Base-by-base conservation (phyloP, 805 yeast species). In the Saccharomycopsis selenospora region DNA sequence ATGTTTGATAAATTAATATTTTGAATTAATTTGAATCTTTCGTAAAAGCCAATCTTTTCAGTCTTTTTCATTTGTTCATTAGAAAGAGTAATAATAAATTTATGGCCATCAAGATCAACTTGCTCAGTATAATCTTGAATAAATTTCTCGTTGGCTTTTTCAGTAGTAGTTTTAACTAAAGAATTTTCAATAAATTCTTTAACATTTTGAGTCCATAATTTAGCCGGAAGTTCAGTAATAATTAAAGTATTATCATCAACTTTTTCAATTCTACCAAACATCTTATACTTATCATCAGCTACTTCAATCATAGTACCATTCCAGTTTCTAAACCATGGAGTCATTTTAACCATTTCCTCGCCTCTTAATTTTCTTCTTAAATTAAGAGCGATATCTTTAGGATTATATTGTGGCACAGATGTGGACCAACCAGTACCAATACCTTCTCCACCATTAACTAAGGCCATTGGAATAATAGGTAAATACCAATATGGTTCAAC, bases 381-480 rank as follows among this genome's bases (percentile, higher is more conserved):
- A 58, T 93, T 93, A 2, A 66, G 68, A 23, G 88, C 88, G 52
- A 93, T 71, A 61, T 91, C 98, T 11, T 64, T 58, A 0, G 99
- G 99, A 62, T 93, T 89, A 67, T 77, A 91, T 36, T 86, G 80
- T 1, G 99, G 99, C 54, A 93, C 83, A 53, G 78, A 80, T 1
- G 98, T 89, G 55, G 96, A 86, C 97, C 98, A 93, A 56, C 99
- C 99, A 42, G 99, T 90, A 54, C 99, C 99, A 64, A 93, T 93
- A 69, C 99, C 99, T 66, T 93, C 99, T 6, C 91, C 75, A 50
- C 99, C 99, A 61, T 93, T 93, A 3, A 93, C 95, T 53, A 93
- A 72, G n/a, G 93, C 62, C 87, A 89, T 86, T 7, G 99, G 99
- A 36, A 93, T 57, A n/a, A 93, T 80, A 1, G 99, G 99, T 36